Evolutionary conservation across 2,329 filamentous ascomycete genomes (phyloP).

Genomic region (Talaromyces piceae): DNA sequence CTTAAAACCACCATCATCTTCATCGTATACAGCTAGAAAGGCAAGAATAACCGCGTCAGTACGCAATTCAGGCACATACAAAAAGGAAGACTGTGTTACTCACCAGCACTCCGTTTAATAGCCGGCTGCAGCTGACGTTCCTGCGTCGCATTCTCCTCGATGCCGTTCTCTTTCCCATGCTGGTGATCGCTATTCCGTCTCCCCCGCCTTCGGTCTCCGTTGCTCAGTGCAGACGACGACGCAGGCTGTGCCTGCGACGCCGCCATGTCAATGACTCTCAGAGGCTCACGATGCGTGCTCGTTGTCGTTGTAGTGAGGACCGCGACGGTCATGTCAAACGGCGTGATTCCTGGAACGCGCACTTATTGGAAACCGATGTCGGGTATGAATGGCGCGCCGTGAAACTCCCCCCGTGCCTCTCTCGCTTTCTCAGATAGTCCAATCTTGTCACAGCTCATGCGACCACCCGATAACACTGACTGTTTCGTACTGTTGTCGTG

Average conservation of each 20-base stretch:
- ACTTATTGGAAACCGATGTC: too few species aligned
- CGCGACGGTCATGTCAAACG: conserved; percentile 29
- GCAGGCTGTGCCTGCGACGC: conserved; percentile 31
- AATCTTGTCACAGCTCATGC: background rate
- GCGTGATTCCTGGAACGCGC: background rate
- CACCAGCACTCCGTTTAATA: conserved; percentile 40
- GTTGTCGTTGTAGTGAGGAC: conserved; percentile 26
- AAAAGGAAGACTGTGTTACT: conserved; percentile 14
- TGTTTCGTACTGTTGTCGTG: background rate
- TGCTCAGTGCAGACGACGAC: conserved; percentile 16
- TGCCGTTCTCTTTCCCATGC: conserved; percentile 27
- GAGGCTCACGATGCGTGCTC: conserved; percentile 30
- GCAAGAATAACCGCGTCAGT: background rate
- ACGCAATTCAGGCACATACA: background rate
- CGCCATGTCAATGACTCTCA: conserved; percentile 31
- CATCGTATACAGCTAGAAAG: conserved; percentile 50
- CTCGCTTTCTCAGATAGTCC: too few species aligned
- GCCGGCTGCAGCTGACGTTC: conserved; percentile 15
- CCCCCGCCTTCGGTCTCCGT: conserved; percentile 13
- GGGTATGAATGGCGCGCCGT: too few species aligned
- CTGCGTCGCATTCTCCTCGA: conserved; percentile 17
- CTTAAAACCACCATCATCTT: conserved; percentile 69
- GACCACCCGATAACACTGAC: background rate
- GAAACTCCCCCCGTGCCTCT: too few species aligned
- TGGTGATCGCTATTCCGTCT: conserved; percentile 27